phyloP scores from a whole-genome alignment of 306 rosid genomes.

The Rubus parviflorus region DNA sequence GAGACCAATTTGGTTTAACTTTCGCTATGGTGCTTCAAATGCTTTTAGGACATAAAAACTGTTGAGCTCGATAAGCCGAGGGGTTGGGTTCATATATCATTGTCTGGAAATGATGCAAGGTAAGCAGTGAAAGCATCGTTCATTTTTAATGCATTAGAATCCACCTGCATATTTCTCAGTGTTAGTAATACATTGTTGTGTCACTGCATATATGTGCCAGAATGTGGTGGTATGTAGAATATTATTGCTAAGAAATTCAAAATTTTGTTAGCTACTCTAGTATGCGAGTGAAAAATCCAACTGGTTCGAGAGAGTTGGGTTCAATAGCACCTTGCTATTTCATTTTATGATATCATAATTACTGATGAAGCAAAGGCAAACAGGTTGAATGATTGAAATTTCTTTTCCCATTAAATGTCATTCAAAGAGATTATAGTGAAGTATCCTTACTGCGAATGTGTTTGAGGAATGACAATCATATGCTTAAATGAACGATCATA shows the following conservation, averaged over 20 bases:
- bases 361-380: not conserved
- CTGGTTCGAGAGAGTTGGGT: not conserved
- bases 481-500: not conserved
- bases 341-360: not conserved
- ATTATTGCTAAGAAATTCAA: not conserved
- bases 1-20: slow-evolving; percentile 14
- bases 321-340: not conserved
- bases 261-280: not conserved
- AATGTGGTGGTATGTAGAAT: not conserved
- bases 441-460: not conserved
- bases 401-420: not conserved
- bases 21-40: slow-evolving; percentile 20
- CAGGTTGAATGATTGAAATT: not conserved
- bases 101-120: slow-evolving; percentile 90
- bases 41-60: slow-evolving; percentile 77
- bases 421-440: not conserved
- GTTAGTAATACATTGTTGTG: not conserved
- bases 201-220: not conserved
- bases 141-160: not conserved
- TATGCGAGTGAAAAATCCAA: not conserved
- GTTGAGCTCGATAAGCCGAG: slow-evolving; percentile 83
- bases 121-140: slow-evolving; percentile 25
- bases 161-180: not conserved
- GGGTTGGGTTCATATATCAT: slow-evolving; percentile 84
- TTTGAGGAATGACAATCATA: not conserved